These are phyloP conservation scores for Colletotrichum euphorbiae DNA, from an alignment of 2,329 filamentous ascomycete species.

Conservation along the genomic window DNA sequence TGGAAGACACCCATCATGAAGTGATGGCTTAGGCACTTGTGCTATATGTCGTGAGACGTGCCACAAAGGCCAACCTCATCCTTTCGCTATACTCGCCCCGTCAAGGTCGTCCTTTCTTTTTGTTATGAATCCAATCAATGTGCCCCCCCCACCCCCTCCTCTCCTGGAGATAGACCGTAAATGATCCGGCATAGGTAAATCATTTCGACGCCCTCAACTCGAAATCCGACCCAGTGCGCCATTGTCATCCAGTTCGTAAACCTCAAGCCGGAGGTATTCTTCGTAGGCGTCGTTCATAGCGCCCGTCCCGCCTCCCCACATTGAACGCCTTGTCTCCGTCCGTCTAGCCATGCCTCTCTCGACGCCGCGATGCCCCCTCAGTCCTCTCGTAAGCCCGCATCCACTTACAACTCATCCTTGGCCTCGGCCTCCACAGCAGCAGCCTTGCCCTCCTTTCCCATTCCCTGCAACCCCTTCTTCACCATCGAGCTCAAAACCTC, in stretches of 20 bases:
- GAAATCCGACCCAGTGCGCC: conserved; percentile 7
- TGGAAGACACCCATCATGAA: too few species aligned
- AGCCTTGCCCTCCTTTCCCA: conserved; percentile 49
- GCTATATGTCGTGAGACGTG: too few species aligned
- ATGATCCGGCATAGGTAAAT: not conserved
- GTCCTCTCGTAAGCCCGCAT: not conserved
- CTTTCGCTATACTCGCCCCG: too few species aligned
- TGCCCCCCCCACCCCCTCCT: too few species aligned
- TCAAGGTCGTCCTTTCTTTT: too few species aligned
- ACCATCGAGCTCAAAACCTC: conserved; percentile 86
- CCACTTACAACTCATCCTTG: conserved; percentile 54
- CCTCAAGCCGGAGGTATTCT: not conserved
- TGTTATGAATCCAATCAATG: too few species aligned
- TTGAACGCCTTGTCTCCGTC: not conserved
- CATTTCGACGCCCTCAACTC: not conserved
- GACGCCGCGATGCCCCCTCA: not conserved
- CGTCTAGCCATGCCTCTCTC: not conserved
- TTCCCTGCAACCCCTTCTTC: conserved; percentile 59
- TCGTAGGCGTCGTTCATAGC: not conserved
- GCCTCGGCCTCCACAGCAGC: conserved; percentile 30
- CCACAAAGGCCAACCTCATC: too few species aligned
- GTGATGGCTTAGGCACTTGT: too few species aligned
- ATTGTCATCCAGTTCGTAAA: conserved; percentile 10
- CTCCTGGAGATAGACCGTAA: not conserved
- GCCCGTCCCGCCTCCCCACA: not conserved